Evolutionary conservation across 2,329 filamentous ascomycete species (phyloP).

Genomic region (Penicillium sp.): DNA sequence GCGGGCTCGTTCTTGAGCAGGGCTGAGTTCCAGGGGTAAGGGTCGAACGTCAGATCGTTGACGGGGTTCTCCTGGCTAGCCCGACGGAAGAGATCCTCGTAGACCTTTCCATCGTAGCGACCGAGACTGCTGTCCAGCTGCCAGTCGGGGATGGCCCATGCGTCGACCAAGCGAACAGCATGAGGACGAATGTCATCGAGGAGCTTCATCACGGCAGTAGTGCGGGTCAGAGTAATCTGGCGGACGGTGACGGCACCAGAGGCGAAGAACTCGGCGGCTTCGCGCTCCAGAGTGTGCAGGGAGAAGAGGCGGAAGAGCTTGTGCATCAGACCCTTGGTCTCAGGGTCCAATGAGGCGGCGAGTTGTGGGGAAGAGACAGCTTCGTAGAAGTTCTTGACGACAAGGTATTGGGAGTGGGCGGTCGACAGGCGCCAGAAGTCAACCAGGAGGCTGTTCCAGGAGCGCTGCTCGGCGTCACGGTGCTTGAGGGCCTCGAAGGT

Average conservation of each 20-base stretch:
- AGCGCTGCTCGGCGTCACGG: slow-evolving; percentile 71
- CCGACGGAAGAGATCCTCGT: slow-evolving; percentile 73
- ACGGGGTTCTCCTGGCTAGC: slow-evolving; percentile 73
- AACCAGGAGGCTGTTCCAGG: slow-evolving; percentile 75
- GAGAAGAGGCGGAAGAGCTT: slow-evolving; percentile 68
- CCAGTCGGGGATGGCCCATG: slow-evolving; percentile 78
- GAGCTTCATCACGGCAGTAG: slow-evolving; percentile 67
- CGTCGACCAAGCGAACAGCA: slow-evolving; percentile 69
- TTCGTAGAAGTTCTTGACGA: slow-evolving; percentile 78
- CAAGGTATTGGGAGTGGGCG: slow-evolving; percentile 74
- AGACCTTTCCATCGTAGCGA: slow-evolving; percentile 71
- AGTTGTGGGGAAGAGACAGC: slow-evolving; percentile 60
- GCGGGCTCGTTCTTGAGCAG: slow-evolving; percentile 58
- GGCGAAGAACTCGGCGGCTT: slow-evolving; percentile 72
- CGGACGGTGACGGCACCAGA: slow-evolving; percentile 68
- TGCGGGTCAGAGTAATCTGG: slow-evolving; percentile 70
- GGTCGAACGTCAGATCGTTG: slow-evolving; percentile 71
- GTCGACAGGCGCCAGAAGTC: slow-evolving; percentile 77
- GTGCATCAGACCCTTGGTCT: slow-evolving; percentile 61
- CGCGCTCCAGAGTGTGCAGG: slow-evolving; percentile 66
- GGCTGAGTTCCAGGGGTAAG: slow-evolving; percentile 64
- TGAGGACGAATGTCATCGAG: slow-evolving; percentile 73
- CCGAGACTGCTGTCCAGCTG: slow-evolving; percentile 72
- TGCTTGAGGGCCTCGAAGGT: slow-evolving; percentile 76
- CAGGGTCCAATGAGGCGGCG: slow-evolving; percentile 56